Evolutionary conservation across 2,329 filamentous ascomycete genomes (phyloP).

Genomic region (Ophiosphaerella korrae): DNA sequence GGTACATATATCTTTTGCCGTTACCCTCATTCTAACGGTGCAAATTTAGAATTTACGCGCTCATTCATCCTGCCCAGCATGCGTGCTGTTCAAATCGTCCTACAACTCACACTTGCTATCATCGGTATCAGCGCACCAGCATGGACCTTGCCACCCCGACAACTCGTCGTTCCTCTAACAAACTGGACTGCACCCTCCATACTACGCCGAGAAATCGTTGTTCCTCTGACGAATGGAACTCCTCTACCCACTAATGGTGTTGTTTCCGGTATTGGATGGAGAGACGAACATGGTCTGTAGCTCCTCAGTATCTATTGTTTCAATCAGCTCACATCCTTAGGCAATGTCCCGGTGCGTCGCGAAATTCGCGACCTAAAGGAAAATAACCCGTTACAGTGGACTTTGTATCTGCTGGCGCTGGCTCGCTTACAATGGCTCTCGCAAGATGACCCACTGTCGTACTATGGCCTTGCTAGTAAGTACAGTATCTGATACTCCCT

Average conservation of each 20-base stretch:
- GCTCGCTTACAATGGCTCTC: constrained; percentile 70
- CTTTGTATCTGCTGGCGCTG: constrained; percentile 76
- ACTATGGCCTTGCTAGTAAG: constrained; percentile 76
- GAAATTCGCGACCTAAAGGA: constrained; percentile 69
- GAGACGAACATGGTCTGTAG: constrained; percentile 22
- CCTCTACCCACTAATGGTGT: constrained; percentile 4
- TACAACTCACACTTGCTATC: constrained; percentile 7
- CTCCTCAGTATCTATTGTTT: not conserved
- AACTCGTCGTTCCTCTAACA: too few species aligned
- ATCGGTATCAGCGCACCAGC: constrained; percentile 4
- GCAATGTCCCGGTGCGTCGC: constrained; percentile 53
- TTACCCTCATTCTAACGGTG: not conserved
- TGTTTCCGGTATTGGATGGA: constrained; percentile 24
- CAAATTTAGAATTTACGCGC: not conserved
- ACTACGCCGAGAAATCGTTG: too few species aligned
- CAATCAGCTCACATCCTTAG: constrained; percentile 20
- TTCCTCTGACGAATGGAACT: too few species aligned
- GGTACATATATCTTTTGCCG: not conserved
- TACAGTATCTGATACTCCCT: accelerated
- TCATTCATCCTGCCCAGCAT: constrained; percentile 12
- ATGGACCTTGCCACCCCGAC: too few species aligned
- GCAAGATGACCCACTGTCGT: constrained; percentile 70
- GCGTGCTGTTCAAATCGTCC: not conserved
- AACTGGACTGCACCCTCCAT: too few species aligned
- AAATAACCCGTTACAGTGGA: constrained; percentile 69